A percentile compares a stretch with the other conserved stretches of the same genome.
These are phyloP conservation scores for Suillus alpinus DNA, from an alignment of 768 basidiomycete genomes.

Conservation along the genomic window DNA sequence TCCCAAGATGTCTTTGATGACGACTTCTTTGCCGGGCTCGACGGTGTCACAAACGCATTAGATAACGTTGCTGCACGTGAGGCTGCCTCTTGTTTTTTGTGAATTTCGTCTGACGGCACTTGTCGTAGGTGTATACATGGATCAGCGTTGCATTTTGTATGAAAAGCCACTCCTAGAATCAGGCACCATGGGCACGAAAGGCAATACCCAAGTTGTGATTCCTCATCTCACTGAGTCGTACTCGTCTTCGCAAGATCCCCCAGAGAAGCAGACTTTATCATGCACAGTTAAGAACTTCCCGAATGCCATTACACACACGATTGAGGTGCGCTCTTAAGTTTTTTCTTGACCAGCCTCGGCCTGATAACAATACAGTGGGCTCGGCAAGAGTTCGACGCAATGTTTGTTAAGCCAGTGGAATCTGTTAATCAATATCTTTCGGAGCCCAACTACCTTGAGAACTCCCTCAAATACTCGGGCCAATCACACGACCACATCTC, in stretches of 20 bases:
- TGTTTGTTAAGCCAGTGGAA: conserved; percentile 93
- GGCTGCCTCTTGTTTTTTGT: conserved; percentile 25
- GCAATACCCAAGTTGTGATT: conserved; percentile 93
- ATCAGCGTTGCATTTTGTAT: conserved; percentile 95
- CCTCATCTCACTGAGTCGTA: conserved; percentile 96
- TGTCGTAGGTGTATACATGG: conserved; percentile 89
- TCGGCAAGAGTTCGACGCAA: conserved; percentile 84
- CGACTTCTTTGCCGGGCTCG: conserved; percentile 80
- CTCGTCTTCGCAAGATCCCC: conserved; percentile 96
- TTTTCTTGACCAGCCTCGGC: background rate
- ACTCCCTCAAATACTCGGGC: conserved; percentile 84
- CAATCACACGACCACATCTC: conserved; percentile 88
- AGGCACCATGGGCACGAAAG: conserved; percentile 97
- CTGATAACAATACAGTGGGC: conserved; percentile 65
- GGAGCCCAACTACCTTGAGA: conserved; percentile 94
- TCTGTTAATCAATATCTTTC: conserved; percentile 95
- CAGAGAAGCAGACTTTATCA: conserved; percentile 94
- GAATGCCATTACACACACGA: conserved; percentile 95
- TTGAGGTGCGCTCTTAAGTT: conserved; percentile 59
- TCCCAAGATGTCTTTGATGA: conserved; percentile 79
- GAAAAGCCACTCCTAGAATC: conserved; percentile 95
- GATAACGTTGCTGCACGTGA: conserved; percentile 95
- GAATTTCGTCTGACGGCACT: conserved; percentile 4
- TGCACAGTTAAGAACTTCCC: conserved; percentile 99
- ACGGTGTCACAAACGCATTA: conserved; percentile 95